Evolutionary conservation across 2,329 filamentous ascomycete species (phyloP).

Genomic region (Pseudogymnoascus sp.): DNA sequence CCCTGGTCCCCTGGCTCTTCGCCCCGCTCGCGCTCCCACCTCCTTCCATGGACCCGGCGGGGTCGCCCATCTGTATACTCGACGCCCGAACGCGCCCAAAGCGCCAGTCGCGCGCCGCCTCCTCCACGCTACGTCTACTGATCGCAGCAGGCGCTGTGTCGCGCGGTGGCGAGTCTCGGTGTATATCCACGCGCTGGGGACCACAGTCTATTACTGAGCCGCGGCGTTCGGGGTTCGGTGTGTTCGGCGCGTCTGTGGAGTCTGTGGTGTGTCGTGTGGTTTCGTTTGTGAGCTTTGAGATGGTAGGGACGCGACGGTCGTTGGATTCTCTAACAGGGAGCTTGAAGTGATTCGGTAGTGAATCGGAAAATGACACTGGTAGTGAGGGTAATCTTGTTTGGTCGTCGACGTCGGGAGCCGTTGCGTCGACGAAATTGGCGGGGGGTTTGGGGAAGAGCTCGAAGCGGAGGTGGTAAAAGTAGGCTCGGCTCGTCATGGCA

Average conservation of each 20-base stretch:
- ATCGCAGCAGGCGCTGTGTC: background rate
- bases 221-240: background rate
- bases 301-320: background rate
- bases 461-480: constrained; percentile 59
- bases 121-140: constrained; percentile 25
- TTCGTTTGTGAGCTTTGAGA: background rate
- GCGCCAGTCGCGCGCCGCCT: constrained; percentile 63
- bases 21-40: constrained; percentile 28
- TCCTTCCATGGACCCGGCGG: constrained; percentile 27
- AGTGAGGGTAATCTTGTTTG: background rate
- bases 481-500: constrained; percentile 29
- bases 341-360: background rate
- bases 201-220: constrained; percentile 43
- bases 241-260: background rate
- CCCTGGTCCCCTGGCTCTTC: constrained; percentile 52
- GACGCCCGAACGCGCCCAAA: constrained; percentile 73
- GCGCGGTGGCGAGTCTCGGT: background rate
- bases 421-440: constrained; percentile 10
- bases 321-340: background rate
- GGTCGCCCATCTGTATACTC: constrained; percentile 63
- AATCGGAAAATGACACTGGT: background rate
- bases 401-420: background rate
- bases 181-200: constrained; percentile 14
- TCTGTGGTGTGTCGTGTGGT: background rate
- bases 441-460: constrained; percentile 46